Base-by-base conservation (phyloP, 2,329 filamentous ascomycete genomes). In the Claviceps citrina region DNA sequence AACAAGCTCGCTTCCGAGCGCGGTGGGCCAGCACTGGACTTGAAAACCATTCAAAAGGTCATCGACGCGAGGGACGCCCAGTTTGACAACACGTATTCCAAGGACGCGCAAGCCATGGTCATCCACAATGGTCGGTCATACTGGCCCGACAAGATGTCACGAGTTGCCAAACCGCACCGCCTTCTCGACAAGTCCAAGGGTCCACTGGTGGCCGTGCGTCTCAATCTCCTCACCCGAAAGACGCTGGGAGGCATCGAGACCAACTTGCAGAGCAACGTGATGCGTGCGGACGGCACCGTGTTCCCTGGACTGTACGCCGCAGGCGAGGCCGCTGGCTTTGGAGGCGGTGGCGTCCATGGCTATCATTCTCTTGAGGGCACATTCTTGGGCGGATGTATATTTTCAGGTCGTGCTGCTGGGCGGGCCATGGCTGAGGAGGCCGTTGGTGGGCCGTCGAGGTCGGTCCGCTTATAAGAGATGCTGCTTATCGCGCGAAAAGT, bases 351-450 rank as follows among this genome's bases (percentile, higher is more conserved):
- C 13, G 69, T 77, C 1, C 74, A 78, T 46, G 74, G 73, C 0
- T 77, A 78, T 48, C 74, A 63, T 47, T 70, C 73, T 1, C 65
- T 78, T 27, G 73, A 78, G 53, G 73, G 74, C 1, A 77, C 73
- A 0, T 78, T 78, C 49, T 48, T 78, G 4, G 73, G 73, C 12
- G 73, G 73, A 0, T 78, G 73, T 43, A 76, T 78, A 47, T 78
- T 78, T 47, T 76, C 73, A 0, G 73, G 74, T 0, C 57, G 72
- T 5, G 67, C 67, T 0, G 73, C 73, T 0, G 73, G 73, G 0
- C 58, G 66, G 8, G 71, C 65, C 0, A 68, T 78, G 47, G 70
- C 65, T 0, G 63, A 67, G 3, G 69, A 74, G 46, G 28, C n/a
- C n/a, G n/a, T 61, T 7, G 27, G 16, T 12, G 38, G 38, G 7